Percentiles rank a stretch among this genome's conserved stretches.
These are phyloP conservation scores for Zygosaccharomyces bisporus DNA, from an alignment of 805 yeast species.

Conservation along the genomic window DNA sequence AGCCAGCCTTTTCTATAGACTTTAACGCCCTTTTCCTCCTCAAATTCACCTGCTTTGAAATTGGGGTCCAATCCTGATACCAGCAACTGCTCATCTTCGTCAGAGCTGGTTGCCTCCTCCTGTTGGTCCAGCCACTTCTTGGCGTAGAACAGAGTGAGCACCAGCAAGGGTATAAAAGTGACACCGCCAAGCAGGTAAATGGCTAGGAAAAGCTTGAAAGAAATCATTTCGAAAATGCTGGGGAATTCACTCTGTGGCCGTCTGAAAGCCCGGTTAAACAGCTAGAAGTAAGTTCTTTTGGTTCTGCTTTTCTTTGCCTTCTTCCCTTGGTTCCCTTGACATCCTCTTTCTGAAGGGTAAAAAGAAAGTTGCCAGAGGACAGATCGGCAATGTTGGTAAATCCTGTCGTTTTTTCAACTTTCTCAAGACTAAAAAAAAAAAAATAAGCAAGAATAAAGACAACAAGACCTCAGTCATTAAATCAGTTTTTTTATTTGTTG, in stretches of 20 bases:
- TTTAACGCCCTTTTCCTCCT: constrained; percentile 61
- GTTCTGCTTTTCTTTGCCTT: background rate
- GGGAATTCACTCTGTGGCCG: background rate
- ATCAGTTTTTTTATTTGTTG: constrained; percentile 37
- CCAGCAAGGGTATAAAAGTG: constrained; percentile 65
- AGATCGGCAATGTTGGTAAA: background rate
- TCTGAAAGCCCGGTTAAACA: background rate
- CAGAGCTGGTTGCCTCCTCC: constrained; percentile 17
- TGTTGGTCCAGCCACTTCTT: constrained; percentile 24
- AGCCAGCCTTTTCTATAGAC: constrained; percentile 73
- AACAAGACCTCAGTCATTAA: constrained; percentile 36
- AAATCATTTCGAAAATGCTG: constrained; percentile 18
- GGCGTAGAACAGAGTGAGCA: constrained; percentile 37
- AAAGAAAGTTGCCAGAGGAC: background rate
- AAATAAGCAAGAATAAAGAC: no score
- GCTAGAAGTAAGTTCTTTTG: background rate
- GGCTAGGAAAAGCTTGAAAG: constrained; percentile 37
- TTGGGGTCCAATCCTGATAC: constrained; percentile 29
- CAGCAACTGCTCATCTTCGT: constrained; percentile 9
- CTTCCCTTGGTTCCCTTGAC: background rate
- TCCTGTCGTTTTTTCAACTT: background rate
- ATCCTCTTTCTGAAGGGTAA: background rate
- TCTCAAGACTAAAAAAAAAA: no score
- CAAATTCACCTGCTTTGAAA: constrained; percentile 60
- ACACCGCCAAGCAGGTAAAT: constrained; percentile 74